Evolutionary conservation across 2,329 filamentous ascomycete species (phyloP), one percentile per base, ranked within the genome.

Genomic region (Curvularia sp.): DNA sequence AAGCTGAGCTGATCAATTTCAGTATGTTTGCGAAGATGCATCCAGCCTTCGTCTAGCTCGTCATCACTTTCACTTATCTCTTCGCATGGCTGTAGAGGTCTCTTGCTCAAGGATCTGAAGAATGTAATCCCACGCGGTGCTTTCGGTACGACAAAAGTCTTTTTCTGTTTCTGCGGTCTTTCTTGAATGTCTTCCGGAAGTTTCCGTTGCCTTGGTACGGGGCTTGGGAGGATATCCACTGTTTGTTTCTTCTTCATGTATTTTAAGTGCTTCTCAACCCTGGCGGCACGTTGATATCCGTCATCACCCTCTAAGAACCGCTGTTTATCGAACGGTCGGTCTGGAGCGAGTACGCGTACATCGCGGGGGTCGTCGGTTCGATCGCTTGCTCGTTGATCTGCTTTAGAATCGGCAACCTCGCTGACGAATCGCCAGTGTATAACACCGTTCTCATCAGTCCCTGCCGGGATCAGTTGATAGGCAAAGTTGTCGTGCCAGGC

Each of bases 31-130:
- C 72, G 74, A 8, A 72, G 65, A 1, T 66, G 48, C 5, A 80
- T 55, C 77, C 79, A 80, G 2, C 55, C 57, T 25, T 75, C 71
- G 41, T 80, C 77, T 0, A 74, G 59, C 5, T 80, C 79, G 42
- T 80, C 77, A 27, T 82, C 80, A 61, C 79, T 80, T 53, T 81
- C 79, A 46, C 73, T 78, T 15, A 81, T 61, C 4, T 62, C 43
- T 48, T 80, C 78, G 7, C 76, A 79, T 32, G 74, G 68, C 7
- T 61, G 47, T 2, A 82, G 60, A 2, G 67, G 68, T 9, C 77
- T 69, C 60, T 80, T 81, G 1, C 76, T 76, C 2, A 67, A 61
- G 10, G 73, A 71, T n/a, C 79, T 71, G 59, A 78, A 81, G 55
- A 80, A 78, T 0, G 66, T 71, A 12, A 80, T 63, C 1, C 70